Evolutionary conservation across 2,329 filamentous ascomycete species (phyloP).

Genomic region (Apiospora phragmitis): DNA sequence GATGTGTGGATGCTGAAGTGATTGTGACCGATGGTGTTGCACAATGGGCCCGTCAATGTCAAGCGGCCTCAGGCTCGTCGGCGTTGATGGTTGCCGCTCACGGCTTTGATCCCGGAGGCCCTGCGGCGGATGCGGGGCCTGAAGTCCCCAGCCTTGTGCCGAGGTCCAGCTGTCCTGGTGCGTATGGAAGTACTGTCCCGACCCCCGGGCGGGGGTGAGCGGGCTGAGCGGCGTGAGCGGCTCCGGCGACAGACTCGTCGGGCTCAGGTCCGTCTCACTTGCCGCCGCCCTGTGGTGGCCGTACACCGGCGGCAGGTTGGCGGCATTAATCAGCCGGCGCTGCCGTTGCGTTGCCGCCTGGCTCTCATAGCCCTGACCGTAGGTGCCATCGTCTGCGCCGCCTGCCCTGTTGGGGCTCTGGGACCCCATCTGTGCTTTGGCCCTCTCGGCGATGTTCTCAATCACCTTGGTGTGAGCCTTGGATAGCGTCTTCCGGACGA

Average conservation of each 20-base stretch:
- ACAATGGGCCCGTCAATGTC: neutral
- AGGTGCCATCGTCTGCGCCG: neutral
- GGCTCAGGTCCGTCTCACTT: constrained; percentile 13
- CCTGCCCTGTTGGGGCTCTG: constrained; percentile 21
- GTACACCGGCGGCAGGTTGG: constrained; percentile 5
- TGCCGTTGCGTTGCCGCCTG: neutral
- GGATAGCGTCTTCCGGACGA: constrained; percentile 81
- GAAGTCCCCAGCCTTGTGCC: neutral
- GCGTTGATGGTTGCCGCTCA: neutral
- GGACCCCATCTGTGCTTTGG: constrained; percentile 31
- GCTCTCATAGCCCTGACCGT: neutral
- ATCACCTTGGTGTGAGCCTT: constrained; percentile 73
- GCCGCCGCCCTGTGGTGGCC: constrained; percentile 11
- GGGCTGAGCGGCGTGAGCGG: neutral
- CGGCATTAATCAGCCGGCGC: neutral
- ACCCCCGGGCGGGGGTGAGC: neutral
- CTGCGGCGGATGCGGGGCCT: neutral
- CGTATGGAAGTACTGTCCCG: constrained; percentile 4
- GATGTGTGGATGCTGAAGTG: neutral
- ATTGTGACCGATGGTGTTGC: neutral
- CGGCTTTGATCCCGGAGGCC: neutral
- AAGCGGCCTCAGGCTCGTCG: neutral
- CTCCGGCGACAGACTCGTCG: neutral
- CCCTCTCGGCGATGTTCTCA: constrained; percentile 57
- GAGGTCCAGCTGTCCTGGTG: constrained; percentile 7